Evolutionary conservation across 306 rosid species (phyloP), one percentile per base, ranked within the genome.

Genomic region (Cucurbita argyrosperma): DNA sequence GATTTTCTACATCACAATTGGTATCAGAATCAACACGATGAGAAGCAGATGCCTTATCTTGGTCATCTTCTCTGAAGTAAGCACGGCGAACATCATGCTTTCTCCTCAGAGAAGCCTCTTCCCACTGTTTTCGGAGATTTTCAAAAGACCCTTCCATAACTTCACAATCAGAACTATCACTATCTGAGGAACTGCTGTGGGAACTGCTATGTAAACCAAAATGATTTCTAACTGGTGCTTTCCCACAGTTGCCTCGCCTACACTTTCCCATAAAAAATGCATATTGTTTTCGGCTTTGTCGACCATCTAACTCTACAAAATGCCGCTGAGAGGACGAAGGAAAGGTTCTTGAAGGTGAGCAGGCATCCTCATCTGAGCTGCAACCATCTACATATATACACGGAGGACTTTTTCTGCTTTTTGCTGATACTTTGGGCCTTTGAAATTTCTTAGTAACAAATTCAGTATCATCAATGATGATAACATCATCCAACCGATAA

Each of bases 121-220:
- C 84, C 99, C 99, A 94, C 63, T 78, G 89, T 76, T 94, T 86
- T 62, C 85, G 83, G 46, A 84, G 71, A 75, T 66, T 76, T 35
- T 73, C 81, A 58, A 43, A 53, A 47, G 86, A 80, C 72, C 77
- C 89, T 76, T 88, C 90, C 74, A 89, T 53, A 39, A 95, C 50
- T 84, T 91, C 97, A 59, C 90, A 87, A 69, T 95, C 99, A 49
- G 96, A 94, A 80, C 83, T 85, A 78, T 91, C 97, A 76, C 85
- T 82, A 52, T 84, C 92, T 43, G 88, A 82, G 26, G 89, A 86
- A 78, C 71, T 83, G 70, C 58, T 76, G 62, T 74, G 86, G 60
- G 65, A 79, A 38, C 75, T 77, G 76, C 47, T 37, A 60, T 45
- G 74, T 10, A 88, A 77, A 60, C 91, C 91, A 84, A 80, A 89